Evolutionary conservation across 228 moss, liverwort and hornwort genomes (phyloP).

Genomic region (Sphagnum magellanicum): DNA sequence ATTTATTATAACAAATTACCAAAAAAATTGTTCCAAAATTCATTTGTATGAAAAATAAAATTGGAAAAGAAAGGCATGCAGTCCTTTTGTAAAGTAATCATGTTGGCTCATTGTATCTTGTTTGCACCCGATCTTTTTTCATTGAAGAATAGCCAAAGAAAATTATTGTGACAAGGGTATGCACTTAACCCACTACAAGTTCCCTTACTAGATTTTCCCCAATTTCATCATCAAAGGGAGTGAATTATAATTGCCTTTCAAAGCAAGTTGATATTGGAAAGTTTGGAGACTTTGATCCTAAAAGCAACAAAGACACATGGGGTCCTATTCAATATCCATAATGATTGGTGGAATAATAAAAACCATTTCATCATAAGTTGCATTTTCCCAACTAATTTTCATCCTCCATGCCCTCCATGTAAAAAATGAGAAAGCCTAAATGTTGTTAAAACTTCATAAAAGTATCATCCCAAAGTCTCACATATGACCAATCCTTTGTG

Average conservation of each 20-base stretch:
- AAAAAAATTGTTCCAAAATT: no score
- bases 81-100: no score
- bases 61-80: no score
- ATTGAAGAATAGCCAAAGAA: conserved; percentile 99
- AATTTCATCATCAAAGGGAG: conserved; percentile 99
- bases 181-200: conserved; percentile 99
- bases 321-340: conserved; percentile 96
- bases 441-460: conserved; percentile 97
- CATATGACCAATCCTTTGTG: conserved; percentile 96
- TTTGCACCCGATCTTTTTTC: conserved; percentile 17
- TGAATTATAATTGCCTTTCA: conserved; percentile 96
- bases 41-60: no score
- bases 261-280: conserved; percentile 98
- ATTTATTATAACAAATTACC: no score
- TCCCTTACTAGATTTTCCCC: conserved; percentile 90
- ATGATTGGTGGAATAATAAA: conserved; percentile 75
- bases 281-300: conserved; percentile 87
- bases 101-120: no score
- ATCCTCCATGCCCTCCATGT: conserved; percentile 97
- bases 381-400: conserved; percentile 90
- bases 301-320: conserved; percentile 98
- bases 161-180: conserved; percentile 96
- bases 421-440: conserved; percentile 99
- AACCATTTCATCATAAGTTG: conserved; percentile 94
- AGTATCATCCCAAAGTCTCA: conserved; percentile 94